Conservation (phyloP, 106 monocot genomes). For the Hemerocallis citrina region DNA sequence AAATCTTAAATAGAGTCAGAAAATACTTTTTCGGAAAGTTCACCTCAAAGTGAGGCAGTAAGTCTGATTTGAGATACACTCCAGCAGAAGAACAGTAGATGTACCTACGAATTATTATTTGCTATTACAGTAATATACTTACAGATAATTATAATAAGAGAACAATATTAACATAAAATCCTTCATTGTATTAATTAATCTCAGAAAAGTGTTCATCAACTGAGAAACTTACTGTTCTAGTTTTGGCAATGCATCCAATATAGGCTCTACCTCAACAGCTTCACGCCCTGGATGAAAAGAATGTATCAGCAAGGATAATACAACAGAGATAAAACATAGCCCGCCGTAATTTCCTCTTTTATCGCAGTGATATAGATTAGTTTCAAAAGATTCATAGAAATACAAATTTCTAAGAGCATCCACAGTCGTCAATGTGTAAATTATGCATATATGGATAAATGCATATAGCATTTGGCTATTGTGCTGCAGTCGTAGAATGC, state of each 20-base stretch:
- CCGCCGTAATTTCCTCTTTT: too few relatives aligned
- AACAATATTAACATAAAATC: background rate
- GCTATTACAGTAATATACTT: background rate
- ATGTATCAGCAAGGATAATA: background rate
- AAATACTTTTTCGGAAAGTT: background rate
- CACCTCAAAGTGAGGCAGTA: slow-evolving; percentile 89
- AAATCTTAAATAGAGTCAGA: background rate
- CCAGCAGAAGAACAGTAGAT: slow-evolving; percentile 99
- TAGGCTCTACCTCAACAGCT: slow-evolving; percentile 83
- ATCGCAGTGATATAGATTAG: too few relatives aligned
- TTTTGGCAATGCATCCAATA: slow-evolving; percentile 90
- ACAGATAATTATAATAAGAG: background rate
- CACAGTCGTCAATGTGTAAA: too few relatives aligned
- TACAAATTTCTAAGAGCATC: too few relatives aligned
- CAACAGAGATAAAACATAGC: too few relatives aligned
- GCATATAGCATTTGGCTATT: too few relatives aligned
- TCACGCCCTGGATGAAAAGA: slow-evolving; percentile 58
- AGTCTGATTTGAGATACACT: slow-evolving; percentile 91
- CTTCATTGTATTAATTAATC: background rate
- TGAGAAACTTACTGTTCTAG: slow-evolving; percentile 66
- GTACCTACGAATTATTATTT: slow-evolving; percentile 29
- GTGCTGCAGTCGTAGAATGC: too few relatives aligned
- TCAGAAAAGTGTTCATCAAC: background rate
- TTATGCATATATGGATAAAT: too few relatives aligned
- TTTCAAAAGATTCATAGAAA: too few relatives aligned